phyloP scores from a whole-genome alignment of 768 basidiomycete genomes.

The Gymnopilus junonius region DNA sequence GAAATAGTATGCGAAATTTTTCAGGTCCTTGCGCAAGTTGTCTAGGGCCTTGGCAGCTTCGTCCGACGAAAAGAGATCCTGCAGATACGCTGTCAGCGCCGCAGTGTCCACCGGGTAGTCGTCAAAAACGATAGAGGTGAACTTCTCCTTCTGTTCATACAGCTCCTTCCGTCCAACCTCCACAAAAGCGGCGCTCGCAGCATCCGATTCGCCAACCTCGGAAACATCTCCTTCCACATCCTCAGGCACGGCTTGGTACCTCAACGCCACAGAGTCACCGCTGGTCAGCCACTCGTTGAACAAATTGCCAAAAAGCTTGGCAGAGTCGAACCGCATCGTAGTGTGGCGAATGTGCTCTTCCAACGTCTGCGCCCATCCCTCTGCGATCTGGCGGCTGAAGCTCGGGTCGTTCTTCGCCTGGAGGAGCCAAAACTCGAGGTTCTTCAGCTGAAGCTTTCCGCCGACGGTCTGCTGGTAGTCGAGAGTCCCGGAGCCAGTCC shows the following conservation, averaged over 20 bases:
- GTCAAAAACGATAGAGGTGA: constrained; percentile 46
- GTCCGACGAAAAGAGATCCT: constrained; percentile 38
- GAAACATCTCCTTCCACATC: constrained; percentile 4
- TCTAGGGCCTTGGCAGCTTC: constrained; percentile 34
- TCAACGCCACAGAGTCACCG: constrained; percentile 41
- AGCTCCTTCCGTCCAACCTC: constrained; percentile 45
- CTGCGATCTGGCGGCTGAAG: constrained; percentile 38
- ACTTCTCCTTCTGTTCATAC: constrained; percentile 44
- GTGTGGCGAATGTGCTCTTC: constrained; percentile 43
- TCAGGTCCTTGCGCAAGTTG: constrained; percentile 32
- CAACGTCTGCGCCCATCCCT: constrained; percentile 41
- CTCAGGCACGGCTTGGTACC: constrained; percentile 21
- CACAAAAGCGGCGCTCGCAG: constrained; percentile 19
- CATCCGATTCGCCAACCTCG: constrained; percentile 10
- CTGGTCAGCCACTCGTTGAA: constrained; percentile 50
- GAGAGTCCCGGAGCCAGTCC: constrained; percentile 40
- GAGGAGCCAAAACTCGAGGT: constrained; percentile 39
- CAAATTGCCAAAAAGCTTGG: constrained; percentile 44
- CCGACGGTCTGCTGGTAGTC: constrained; percentile 18
- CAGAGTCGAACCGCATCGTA: constrained; percentile 42
- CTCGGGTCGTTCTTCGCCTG: constrained; percentile 46
- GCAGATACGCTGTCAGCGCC: constrained; percentile 39
- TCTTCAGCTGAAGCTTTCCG: constrained; percentile 19
- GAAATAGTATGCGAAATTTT: constrained; percentile 31
- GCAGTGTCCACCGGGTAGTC: constrained; percentile 35